Evolutionary conservation across 345 rosid species (phyloP).

Genomic region (Psidium guajava): DNA sequence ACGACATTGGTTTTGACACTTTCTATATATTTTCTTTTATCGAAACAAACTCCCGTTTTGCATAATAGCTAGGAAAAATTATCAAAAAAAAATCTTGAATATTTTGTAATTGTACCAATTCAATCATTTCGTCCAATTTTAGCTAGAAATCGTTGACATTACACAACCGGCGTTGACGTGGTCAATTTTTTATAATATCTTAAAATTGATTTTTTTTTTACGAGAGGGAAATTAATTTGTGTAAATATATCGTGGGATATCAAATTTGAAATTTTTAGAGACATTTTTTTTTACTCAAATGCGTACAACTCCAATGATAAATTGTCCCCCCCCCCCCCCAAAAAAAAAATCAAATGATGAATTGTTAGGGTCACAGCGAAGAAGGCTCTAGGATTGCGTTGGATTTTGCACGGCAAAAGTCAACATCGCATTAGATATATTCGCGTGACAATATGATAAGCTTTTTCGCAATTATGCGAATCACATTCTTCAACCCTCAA

Average conservation of each 20-base stretch:
- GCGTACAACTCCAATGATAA: not conserved
- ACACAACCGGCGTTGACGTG: too few species aligned
- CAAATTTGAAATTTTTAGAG: rapidly evolving
- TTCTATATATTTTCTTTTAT: not conserved
- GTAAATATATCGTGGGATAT: not conserved
- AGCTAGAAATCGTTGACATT: too few species aligned
- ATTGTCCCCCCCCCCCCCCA: too few species aligned
- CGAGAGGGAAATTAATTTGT: too few species aligned
- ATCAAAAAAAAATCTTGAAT: too few species aligned
- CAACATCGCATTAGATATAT: not conserved
- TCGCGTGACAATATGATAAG: not conserved
- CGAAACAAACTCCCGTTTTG: not conserved
- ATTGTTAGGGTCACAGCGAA: not conserved
- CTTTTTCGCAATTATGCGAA: not conserved
- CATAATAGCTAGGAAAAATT: not conserved
- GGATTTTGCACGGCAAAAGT: not conserved
- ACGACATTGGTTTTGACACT: not conserved
- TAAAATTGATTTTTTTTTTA: too few species aligned
- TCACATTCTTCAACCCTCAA: not conserved
- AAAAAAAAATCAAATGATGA: not conserved
- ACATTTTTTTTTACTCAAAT: not conserved
- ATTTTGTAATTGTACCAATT: too few species aligned
- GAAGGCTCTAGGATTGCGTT: not conserved
- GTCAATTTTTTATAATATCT: too few species aligned
- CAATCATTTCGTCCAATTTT: too few species aligned